Percentiles rank a stretch among this genome's conserved stretches.
Evolutionary conservation across 768 basidiomycete species (phyloP).

Genomic region (Lepiota subincarnata): DNA sequence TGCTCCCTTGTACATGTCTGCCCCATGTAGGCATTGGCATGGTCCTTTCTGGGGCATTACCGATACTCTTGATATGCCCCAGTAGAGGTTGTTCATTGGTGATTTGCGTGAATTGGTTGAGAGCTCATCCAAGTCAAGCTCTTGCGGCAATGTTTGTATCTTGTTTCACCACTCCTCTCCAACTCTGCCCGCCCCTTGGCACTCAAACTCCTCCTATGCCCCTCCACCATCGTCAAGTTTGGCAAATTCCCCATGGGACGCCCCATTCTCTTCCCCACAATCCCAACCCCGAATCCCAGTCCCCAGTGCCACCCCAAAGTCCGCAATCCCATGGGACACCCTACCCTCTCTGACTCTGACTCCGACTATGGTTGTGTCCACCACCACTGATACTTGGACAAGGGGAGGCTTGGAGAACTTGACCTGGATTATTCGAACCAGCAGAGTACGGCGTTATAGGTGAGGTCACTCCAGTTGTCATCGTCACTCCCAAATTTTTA

Average conservation of each 20-base stretch:
- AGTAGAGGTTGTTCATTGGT: conserved; percentile 1
- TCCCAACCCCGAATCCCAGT: conserved; percentile 6
- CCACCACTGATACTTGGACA: too few species aligned
- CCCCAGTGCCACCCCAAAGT: conserved; percentile 15
- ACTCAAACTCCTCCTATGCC: conserved; percentile 2
- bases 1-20: conserved; percentile 23
- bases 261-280: conserved; percentile 1
- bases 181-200: conserved; percentile 1
- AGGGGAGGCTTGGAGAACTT: too few species aligned
- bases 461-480: neutral
- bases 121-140: neutral
- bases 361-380: neutral
- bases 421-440: neutral
- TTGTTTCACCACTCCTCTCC: neutral
- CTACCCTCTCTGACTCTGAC: too few species aligned
- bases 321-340: too few species aligned
- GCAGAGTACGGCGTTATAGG: neutral
- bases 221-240: neutral
- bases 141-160: neutral
- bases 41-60: conserved; percentile 30
- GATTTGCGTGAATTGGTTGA: neutral
- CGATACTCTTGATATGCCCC: conserved; percentile 36
- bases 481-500: neutral
- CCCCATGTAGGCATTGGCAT: too few species aligned
- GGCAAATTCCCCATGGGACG: neutral